These are phyloP conservation scores for Mariannaea sp. DNA, from an alignment of 2,329 filamentous ascomycete species.

Conservation along the genomic window DNA sequence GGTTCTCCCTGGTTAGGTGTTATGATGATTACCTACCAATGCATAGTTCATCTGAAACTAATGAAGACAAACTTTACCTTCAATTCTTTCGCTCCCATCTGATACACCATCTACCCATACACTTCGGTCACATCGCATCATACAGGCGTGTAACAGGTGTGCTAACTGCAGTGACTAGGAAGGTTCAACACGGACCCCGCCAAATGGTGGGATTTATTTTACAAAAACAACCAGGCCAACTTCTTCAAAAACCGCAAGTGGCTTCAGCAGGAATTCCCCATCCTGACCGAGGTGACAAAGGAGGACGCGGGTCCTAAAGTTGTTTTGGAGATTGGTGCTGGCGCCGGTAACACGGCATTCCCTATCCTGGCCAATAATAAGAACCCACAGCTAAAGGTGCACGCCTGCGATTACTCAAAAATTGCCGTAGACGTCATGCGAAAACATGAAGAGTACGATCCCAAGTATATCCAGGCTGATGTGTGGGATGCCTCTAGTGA, in stretches of 20 bases:
- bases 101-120: constrained; percentile 44
- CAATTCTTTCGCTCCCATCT: constrained; percentile 77
- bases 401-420: constrained; percentile 96
- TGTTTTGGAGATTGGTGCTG: constrained; percentile 89
- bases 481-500: constrained; percentile 89
- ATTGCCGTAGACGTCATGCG: constrained; percentile 94
- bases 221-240: constrained; percentile 95
- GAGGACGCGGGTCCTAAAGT: constrained; percentile 70
- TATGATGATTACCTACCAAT: constrained; percentile 63
- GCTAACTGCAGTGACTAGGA: constrained; percentile 55
- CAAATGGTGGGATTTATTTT: constrained; percentile 98
- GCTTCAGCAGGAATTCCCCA: constrained; percentile 93
- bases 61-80: constrained; percentile 66
- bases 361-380: constrained; percentile 83
- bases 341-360: constrained; percentile 95
- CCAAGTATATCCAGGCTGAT: constrained; percentile 77
- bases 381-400: constrained; percentile 80
- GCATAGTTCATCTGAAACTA: constrained; percentile 74
- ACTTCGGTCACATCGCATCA: constrained; percentile 27
- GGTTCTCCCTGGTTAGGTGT: constrained; percentile 43
- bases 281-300: constrained; percentile 76
- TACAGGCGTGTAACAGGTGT: constrained; percentile 19
- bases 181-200: constrained; percentile 90
- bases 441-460: constrained; percentile 74
- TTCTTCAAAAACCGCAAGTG: constrained; percentile 99